phyloP scores from a whole-genome alignment of 106 monocot species.

The Phalaenopsis aphrodite region DNA sequence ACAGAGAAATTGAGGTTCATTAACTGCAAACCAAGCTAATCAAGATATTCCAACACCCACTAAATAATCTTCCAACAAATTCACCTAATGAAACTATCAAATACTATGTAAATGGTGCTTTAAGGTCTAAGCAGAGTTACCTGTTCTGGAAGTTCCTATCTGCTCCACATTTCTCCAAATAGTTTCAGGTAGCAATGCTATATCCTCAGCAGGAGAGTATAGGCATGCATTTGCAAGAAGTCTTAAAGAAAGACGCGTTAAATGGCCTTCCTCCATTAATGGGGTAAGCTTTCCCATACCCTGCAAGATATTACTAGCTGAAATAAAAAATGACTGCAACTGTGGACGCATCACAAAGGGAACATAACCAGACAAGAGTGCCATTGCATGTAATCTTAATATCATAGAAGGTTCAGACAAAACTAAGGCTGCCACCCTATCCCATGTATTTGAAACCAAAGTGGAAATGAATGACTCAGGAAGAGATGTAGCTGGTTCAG shows the following conservation, averaged over 20 bases:
- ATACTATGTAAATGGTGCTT: neutral
- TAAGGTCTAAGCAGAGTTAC: constrained; percentile 19
- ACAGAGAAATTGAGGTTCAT: constrained; percentile 5
- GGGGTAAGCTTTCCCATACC: constrained; percentile 26
- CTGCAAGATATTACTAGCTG: constrained; percentile 39
- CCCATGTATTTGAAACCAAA: constrained; percentile 72
- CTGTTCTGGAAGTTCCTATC: constrained; percentile 49
- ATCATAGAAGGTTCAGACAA: constrained; percentile 64
- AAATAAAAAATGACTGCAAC: constrained; percentile 66
- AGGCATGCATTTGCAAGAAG: constrained; percentile 76
- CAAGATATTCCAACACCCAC: neutral
- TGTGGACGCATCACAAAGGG: constrained; percentile 56
- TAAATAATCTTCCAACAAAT: neutral
- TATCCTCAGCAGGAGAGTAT: constrained; percentile 73
- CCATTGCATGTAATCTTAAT: constrained; percentile 64
- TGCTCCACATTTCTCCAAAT: constrained; percentile 74
- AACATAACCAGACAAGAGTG: constrained; percentile 55
- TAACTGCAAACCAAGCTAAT: neutral
- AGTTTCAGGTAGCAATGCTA: constrained; percentile 71
- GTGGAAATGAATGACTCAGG: constrained; percentile 23
- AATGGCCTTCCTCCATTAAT: constrained; percentile 37
- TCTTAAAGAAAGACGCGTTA: constrained; percentile 50
- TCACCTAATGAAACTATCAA: neutral
- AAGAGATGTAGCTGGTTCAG: constrained; percentile 16
- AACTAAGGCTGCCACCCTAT: constrained; percentile 54